Base-by-base conservation (phyloP, 1,284 basidiomycete species). In the Fistulinella cinereoalba region DNA sequence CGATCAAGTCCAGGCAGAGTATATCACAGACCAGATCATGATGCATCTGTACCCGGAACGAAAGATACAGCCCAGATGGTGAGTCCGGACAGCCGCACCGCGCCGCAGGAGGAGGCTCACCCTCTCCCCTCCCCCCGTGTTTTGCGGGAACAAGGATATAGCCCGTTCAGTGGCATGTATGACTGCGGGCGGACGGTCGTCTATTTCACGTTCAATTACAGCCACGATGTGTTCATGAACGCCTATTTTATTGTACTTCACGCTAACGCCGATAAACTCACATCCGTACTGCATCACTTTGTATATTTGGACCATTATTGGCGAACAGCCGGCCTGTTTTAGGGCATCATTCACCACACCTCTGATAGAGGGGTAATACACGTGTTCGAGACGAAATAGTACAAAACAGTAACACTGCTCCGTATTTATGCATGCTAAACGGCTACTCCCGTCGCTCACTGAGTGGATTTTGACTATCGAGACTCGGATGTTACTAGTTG, bases 11-110 rank as follows among this genome's bases (percentile, higher is more conserved):
- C 56, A 64, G 46, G 54, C 63, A 13, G 62, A 68, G 47, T 68
- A 51, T 46, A 57, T 55, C 28, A 58, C 62, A 3, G 62, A 64
- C 48, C 64, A 68, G 40, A 67, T 67, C 31, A 57, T 64, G 60
- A 64, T 64, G 62, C 49, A 60, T 37, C 55, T 68, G 12, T 67
- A 68, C 37, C 62, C 62, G 23, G 62, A 64, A 50, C 64, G 51
- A 47, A 48, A 49, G 25, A 64, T 64, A 13, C 65, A 62, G 41
- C 62, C 62, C 11, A 49, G 62, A 52, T 64, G 62, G 62, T 67
- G 43, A 47, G 64, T 43, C 18, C 5, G 5, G 11, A 15, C 7
- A 7, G 25, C 12, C 7, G 12, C 12, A 12, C 25, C 25, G 25
- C 12, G 25, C 7, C 25, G 25, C 25, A 7, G 12, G 8, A 12